A percentile compares a stretch with the other conserved stretches of the same genome.
phyloP scores from a whole-genome alignment of 169 alveolate species.

The Plasmodium gallinaceum region DNA sequence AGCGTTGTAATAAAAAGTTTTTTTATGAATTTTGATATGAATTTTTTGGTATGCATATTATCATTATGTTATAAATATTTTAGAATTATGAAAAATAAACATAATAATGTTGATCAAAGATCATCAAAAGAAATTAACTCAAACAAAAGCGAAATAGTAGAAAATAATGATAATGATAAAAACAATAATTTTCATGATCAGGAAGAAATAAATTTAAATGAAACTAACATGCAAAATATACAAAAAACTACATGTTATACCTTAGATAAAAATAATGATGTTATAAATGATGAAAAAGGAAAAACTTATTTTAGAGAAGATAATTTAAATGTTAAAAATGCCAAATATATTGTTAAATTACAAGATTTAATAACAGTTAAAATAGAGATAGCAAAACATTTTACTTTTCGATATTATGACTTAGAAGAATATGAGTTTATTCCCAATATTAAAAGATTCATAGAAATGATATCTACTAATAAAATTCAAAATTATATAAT shows the following conservation, averaged over 20 bases:
- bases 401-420: slow-evolving; percentile 11
- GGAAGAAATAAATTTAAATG: neutral
- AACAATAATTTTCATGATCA: neutral
- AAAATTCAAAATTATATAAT: slow-evolving; percentile 16
- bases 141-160: neutral
- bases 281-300: neutral
- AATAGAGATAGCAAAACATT: slow-evolving; percentile 37
- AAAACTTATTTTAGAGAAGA: neutral
- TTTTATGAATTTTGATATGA: slow-evolving; percentile 75
- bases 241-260: neutral
- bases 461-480: slow-evolving; percentile 32
- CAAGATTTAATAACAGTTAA: slow-evolving; percentile 20
- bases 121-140: neutral
- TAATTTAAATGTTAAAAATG: neutral
- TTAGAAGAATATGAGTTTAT: slow-evolving; percentile 33
- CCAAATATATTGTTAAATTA: slow-evolving; percentile 36
- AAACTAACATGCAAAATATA: neutral
- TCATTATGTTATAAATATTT: slow-evolving; percentile 54
- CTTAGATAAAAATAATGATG: neutral
- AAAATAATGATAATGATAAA: neutral
- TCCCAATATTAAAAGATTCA: slow-evolving; percentile 17
- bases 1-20: slow-evolving; percentile 80
- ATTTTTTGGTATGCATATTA: slow-evolving; percentile 57
- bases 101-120: neutral
- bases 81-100: neutral